phyloP scores from a whole-genome alignment of 108 stramenopile genomes.

The Thalassiosira profunda region DNA sequence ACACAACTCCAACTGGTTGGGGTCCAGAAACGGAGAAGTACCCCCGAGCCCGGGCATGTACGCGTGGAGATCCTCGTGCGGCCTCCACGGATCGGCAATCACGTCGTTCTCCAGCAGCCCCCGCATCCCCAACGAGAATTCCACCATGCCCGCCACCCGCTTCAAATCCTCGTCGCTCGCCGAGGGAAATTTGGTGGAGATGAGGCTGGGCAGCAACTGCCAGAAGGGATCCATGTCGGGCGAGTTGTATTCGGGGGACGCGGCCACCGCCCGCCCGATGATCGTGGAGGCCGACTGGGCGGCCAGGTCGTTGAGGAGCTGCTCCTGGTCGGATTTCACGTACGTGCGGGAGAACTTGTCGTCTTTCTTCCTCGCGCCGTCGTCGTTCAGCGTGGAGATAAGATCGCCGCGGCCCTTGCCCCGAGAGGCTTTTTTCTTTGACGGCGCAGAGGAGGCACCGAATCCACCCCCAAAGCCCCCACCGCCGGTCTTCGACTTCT shows the following conservation, averaged over 20 bases:
- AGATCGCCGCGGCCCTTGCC: constrained; percentile 34
- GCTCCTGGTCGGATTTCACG: constrained; percentile 75
- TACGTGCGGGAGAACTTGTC: constrained; percentile 44
- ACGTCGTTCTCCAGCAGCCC: constrained; percentile 55
- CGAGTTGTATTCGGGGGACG: constrained; percentile 43
- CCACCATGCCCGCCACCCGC: constrained; percentile 79
- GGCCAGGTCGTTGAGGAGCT: constrained; percentile 60
- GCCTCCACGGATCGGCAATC: constrained; percentile 69
- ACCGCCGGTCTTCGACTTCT: constrained; percentile 1
- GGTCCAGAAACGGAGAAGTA: constrained; percentile 75
- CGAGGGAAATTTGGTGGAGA: constrained; percentile 70
- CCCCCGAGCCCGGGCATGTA: constrained; percentile 80
- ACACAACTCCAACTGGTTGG: constrained; percentile 56
- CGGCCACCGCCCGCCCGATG: constrained; percentile 70
- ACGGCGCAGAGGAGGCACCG: constrained; percentile 10
- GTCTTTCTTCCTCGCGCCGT: constrained; percentile 10
- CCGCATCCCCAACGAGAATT: constrained; percentile 50
- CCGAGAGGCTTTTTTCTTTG: constrained; percentile 26
- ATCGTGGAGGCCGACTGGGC: constrained; percentile 41
- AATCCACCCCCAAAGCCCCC: constrained; percentile 28
- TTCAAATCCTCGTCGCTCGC: constrained; percentile 60
- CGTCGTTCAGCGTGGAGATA: constrained; percentile 36
- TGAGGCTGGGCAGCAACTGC: constrained; percentile 79
- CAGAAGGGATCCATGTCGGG: constrained; percentile 80
- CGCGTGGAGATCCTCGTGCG: constrained; percentile 83